phyloP scores from a whole-genome alignment of 495 filamentous ascomycete species.

The Penicillium malachiteum region DNA sequence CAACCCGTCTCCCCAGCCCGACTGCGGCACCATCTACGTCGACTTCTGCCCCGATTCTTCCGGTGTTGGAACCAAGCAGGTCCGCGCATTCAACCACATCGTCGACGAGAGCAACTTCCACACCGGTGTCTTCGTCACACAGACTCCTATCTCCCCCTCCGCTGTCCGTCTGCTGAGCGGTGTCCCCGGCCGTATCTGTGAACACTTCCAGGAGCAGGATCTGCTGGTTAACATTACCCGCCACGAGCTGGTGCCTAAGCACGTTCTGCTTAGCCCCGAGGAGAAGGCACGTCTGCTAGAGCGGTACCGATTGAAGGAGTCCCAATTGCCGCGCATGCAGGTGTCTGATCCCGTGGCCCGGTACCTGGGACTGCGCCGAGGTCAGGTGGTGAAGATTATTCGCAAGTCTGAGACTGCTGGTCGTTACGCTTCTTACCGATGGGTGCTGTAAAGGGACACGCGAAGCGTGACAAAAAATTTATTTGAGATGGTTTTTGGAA shows the following conservation, averaged over 20 bases:
- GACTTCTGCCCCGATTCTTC: constrained; percentile 78
- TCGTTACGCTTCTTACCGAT: constrained; percentile 62
- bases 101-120: constrained; percentile 74
- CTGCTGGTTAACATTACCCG: constrained; percentile 97
- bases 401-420: constrained; percentile 66
- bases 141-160: constrained; percentile 75
- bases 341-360: constrained; percentile 86
- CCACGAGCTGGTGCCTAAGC: constrained; percentile 94
- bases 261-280: constrained; percentile 82
- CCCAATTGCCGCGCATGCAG: constrained; percentile 90
- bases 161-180: constrained; percentile 70
- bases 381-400: constrained; percentile 98
- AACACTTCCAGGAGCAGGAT: constrained; percentile 94
- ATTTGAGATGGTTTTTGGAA: background rate
- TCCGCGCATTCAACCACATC: constrained; percentile 82
- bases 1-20: constrained; percentile 62
- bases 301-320: constrained; percentile 94
- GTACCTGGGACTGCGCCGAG: constrained; percentile 86
- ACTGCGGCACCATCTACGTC: constrained; percentile 88
- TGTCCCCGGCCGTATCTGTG: constrained; percentile 74
- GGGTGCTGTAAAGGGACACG: constrained; percentile 52
- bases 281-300: constrained; percentile 83
- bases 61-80: constrained; percentile 81
- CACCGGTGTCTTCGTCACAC: constrained; percentile 85
- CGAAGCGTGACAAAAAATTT: background rate